Evolutionary conservation across 345 rosid species (phyloP), one percentile per base, ranked within the genome.

Genomic region (Corchorus olitorius): DNA sequence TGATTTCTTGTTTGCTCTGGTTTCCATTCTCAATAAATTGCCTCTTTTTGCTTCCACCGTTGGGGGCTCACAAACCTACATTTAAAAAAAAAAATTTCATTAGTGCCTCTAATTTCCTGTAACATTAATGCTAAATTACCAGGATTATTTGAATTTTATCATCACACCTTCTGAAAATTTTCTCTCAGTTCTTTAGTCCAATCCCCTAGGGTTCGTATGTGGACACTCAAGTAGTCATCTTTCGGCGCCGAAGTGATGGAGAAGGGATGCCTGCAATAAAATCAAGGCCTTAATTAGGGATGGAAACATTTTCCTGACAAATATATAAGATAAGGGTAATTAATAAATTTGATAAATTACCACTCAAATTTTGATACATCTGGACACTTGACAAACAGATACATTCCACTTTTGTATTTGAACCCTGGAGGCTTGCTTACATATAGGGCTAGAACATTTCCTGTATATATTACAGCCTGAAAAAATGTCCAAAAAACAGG

Each of bases 161-260:
- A 39, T 39, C 43, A 88, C 99, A 88, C 99, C 94, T 89, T 89
- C n/a, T 81, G 89, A 46, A 96, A 96, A 73, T 6, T 84, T 65
- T 81, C 79, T 75, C 77, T 93, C 56, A 96, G 93, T 74, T 89
- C 98, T 8, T 88, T 84, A 41, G 98, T 93, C 97, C 98, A 93
- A 79, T 96, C 99, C 65, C 99, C 99, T 50, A 96, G 74, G 39
- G 97, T 81, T 79, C 99, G 67, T 75, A 93, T 93, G 86, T 96
- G 99, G 65, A 96, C 93, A 56, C 98, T 93, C 83, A 96, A 62
- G 79, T 86, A 91, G 59, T 91, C 91, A 73, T 93, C 98, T 54
- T 89, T 92, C 17, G 98, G 97, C 20, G 99, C 98, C 12, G 97
- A 96, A 43, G 99, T 93, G 81, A 96, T 96, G 35, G 97, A 92